These are phyloP conservation scores for Kockiozyma suomiensis DNA, from an alignment of 805 yeast species.

Conservation along the genomic window DNA sequence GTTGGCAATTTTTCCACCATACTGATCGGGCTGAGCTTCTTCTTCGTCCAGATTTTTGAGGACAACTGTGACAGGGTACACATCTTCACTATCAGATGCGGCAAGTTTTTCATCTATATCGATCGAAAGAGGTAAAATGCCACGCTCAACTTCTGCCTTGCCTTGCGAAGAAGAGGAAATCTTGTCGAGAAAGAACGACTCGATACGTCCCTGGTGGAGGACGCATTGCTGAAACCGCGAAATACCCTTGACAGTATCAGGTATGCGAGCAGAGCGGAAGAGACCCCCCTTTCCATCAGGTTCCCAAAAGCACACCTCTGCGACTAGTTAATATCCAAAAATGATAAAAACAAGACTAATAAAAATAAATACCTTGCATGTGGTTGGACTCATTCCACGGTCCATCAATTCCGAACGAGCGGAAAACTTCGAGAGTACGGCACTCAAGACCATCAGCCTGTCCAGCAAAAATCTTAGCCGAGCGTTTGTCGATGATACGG, in stretches of 20 bases:
- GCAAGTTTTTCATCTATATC: conserved; percentile 25
- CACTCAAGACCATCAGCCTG: conserved; percentile 46
- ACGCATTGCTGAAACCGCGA: conserved; percentile 42
- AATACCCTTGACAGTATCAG: conserved; percentile 41
- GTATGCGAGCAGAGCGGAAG: conserved; percentile 38
- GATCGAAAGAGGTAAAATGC: conserved; percentile 26
- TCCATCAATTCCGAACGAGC: conserved; percentile 40
- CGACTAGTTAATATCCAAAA: not conserved
- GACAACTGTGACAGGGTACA: conserved; percentile 39
- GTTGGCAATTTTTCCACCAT: conserved; percentile 36
- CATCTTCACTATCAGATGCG: conserved; percentile 26
- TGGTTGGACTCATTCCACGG: conserved; percentile 40
- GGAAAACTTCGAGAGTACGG: conserved; percentile 42
- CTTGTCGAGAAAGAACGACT: conserved; percentile 39
- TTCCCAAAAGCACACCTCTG: conserved; percentile 37
- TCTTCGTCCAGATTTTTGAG: conserved; percentile 34
- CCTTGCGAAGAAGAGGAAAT: conserved; percentile 30
- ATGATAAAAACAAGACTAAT: not conserved
- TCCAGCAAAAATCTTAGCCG: conserved; percentile 40
- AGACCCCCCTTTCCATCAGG: conserved; percentile 40
- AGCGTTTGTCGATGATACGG: conserved; percentile 43
- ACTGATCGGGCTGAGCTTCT: conserved; percentile 31
- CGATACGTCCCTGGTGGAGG: conserved; percentile 44
- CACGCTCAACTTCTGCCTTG: conserved; percentile 25
- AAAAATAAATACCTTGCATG: conserved; percentile 40